Conservation (phyloP, 441 rosid genomes). For the Eruca vesicaria region DNA sequence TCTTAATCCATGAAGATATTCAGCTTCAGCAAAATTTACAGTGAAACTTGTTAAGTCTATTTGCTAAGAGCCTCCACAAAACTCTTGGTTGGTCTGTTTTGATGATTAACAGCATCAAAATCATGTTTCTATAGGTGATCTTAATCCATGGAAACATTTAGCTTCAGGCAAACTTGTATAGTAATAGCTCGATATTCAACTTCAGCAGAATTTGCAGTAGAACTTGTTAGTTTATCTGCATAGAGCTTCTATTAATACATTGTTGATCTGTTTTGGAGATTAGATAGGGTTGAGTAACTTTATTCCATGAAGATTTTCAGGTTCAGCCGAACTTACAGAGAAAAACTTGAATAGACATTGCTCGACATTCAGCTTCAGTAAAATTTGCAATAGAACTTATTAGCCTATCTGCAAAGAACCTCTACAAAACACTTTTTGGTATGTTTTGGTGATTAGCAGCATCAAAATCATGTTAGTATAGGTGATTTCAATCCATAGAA, state of each 20-base stretch:
- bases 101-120: background rate
- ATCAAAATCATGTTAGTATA: background rate
- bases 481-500: no score
- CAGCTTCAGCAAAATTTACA: background rate
- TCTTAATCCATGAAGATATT: background rate
- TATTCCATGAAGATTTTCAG: background rate
- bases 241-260: background rate
- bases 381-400: background rate
- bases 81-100: background rate
- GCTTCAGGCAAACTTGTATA: background rate
- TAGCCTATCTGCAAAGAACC: background rate
- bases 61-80: background rate
- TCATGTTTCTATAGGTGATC: background rate
- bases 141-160: background rate
- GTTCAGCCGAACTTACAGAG: background rate
- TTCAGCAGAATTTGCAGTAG: background rate
- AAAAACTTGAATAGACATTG: background rate
- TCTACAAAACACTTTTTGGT: background rate
- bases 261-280: background rate
- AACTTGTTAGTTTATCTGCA: background rate
- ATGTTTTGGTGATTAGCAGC: background rate
- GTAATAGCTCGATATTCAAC: background rate
- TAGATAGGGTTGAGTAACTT: background rate
- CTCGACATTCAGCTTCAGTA: background rate
- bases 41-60: background rate